Evolutionary conservation across 495 filamentous ascomycete species (phyloP), one percentile per base, ranked within the genome.

Genomic region (Xylaria telfairii): DNA sequence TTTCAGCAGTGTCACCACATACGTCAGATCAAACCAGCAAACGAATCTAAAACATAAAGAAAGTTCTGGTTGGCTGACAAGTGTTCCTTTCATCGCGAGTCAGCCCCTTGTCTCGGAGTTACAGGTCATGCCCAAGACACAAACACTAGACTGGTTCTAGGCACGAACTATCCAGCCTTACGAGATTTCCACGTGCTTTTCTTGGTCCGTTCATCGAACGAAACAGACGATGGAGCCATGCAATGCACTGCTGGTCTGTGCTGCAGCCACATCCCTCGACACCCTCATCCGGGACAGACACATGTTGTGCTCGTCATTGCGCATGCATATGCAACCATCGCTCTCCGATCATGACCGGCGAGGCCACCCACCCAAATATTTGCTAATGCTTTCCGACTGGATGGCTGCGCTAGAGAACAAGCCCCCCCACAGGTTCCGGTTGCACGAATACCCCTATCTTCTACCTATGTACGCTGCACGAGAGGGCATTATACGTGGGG

Each of bases 311-410:
- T 60, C 54, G 54, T 34, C 66, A 68, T 69, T 32, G n/a, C 32
- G 67, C 67, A 69, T 69, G 67, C 67, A 69, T 69, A 69, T 69
- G 67, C 56, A 53, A 54, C 64, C 64, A 19, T 6, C 41, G 26
- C 15, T 42, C 21, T 28, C 4, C n/a, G 13, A 42, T 42, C 59
- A 62, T 26, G 30, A n/a, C 41, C 28, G 1, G 15, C 47, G 61
- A 64, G 61, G 34, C 32, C 39, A 30, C 3, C n/a, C 61, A 24
- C 44, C 10, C 37, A 41, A 8, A 2, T 26, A 26, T 6, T 32
- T 4, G 34, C 26, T 34, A 46, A 44, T 64, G 9, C 41, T 37
- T 37, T 59, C 32, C 56, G 19, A 37, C 32, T 13, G 4, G 7
- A 37, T 37, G 30, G 30, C 56, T 59, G 17, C 15, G 32, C 56